Evolutionary conservation across 257 asterid species (phyloP), one percentile per base, ranked within the genome.

Genomic region (Linderniella brevidens): DNA sequence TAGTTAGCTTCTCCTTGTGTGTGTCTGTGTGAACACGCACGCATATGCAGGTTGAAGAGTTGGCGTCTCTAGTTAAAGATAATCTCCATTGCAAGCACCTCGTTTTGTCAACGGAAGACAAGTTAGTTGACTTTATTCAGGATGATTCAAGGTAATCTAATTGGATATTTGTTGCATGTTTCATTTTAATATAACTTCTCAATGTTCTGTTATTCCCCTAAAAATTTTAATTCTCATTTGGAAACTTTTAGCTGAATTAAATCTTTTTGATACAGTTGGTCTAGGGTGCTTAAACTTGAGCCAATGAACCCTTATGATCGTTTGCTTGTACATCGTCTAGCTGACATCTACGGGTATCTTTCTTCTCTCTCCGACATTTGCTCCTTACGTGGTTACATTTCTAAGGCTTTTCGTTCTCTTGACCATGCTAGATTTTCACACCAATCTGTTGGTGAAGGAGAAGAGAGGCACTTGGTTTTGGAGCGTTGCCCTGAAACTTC

Each of bases 361-460:
- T 41, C 40, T 38, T 62, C 42, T 64, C 20, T 54, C 55, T 48
- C 37, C n/a, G 11, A 49, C 18, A 6, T 25, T 25, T 25, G 32
- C 32, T 25, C 3, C 52, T 19, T 53, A 46, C 8, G 18, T 52
- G 36, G 35, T 35, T 50, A 37, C 46, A 35, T 59, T 59, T 25
- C 32, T 25, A 6, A 25, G 32, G 32, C n/a, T n/a, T n/a, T n/a
- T n/a, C n/a, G 32, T 25, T 25, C 4, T 25, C 32, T 25, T 56
- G 58, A 32, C 63, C 51, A 29, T 64, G 53, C 54, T 62, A 87
- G 97, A 55, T 87, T 87, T 74, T 60, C 74, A 63, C 97, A 87
- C 74, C 70, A 74, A 39, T 87, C 97, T n/a, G 82, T 80, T 61
- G 95, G 97, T 54, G 93, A 83, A 67, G 95, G 84, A 64, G 93